Conservation (phyloP, 768 basidiomycete genomes). For the Naganishia vishniacii region DNA sequence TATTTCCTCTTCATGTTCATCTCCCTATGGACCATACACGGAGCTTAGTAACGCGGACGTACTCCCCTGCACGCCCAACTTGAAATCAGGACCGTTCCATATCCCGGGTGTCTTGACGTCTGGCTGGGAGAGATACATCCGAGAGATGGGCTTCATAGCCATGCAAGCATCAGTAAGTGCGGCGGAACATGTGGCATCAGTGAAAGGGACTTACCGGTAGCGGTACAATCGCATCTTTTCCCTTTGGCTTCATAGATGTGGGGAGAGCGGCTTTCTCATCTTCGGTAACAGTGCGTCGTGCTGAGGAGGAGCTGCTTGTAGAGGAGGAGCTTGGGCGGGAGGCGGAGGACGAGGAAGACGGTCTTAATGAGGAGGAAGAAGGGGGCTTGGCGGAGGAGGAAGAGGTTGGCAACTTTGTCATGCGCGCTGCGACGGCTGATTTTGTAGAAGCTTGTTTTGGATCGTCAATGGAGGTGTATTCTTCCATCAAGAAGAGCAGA, state of each 20-base stretch:
- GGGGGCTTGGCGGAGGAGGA: not conserved
- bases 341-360: not conserved
- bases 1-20: not conserved
- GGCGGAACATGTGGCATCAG: too few relatives aligned
- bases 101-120: slow-evolving; percentile 4
- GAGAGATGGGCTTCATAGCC: not conserved
- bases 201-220: slow-evolving; percentile 4
- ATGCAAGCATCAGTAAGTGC: not conserved
- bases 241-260: not conserved
- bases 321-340: not conserved
- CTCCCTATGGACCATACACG: slow-evolving; percentile 13
- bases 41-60: slow-evolving; percentile 7
- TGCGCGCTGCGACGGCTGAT: too few relatives aligned
- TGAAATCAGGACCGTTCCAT: slow-evolving; percentile 10
- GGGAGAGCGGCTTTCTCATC: slow-evolving; percentile 14
- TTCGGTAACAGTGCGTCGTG: slow-evolving; percentile 1
- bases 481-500: slow-evolving; percentile 8
- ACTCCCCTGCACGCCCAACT: not conserved
- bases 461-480: not conserved
- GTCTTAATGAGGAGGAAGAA: not conserved
- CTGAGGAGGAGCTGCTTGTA: not conserved
- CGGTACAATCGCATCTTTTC: not conserved
- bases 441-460: not conserved
- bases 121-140: slow-evolving; percentile 15
- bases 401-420: not conserved